Conservation (phyloP, 371 early-diverging fungal species). For the Mycotypha africana region DNA sequence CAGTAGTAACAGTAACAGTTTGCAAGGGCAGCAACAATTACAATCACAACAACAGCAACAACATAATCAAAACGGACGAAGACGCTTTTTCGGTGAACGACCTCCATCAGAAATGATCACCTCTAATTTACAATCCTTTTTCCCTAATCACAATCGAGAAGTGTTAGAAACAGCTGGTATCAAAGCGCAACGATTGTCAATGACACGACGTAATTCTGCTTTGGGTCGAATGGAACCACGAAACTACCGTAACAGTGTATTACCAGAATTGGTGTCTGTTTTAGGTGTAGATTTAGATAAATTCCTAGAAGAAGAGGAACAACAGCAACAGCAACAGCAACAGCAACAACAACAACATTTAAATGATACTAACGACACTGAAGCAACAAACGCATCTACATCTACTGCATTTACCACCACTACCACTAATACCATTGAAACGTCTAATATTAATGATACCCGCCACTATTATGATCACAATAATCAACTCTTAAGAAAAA, state of each 20-base stretch:
- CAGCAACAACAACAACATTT: not conserved
- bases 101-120: constrained; percentile 90
- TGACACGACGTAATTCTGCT: constrained; percentile 30
- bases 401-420: too few relatives aligned
- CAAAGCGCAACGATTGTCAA: constrained; percentile 43
- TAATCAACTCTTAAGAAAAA: too few relatives aligned
- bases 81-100: constrained; percentile 84
- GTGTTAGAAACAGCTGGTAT: constrained; percentile 46
- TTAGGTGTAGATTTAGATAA: constrained; percentile 45
- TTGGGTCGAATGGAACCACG: constrained; percentile 13
- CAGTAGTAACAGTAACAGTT: not conserved
- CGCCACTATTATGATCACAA: too few relatives aligned
- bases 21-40: too few relatives aligned
- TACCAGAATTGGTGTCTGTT: constrained; percentile 44
- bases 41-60: too few relatives aligned
- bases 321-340: constrained; percentile 23
- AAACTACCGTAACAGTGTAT: constrained; percentile 37
- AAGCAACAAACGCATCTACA: too few relatives aligned
- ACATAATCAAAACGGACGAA: constrained; percentile 1
- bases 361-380: not conserved
- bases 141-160: constrained; percentile 65
- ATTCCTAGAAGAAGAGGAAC: constrained; percentile 45
- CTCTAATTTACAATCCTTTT: constrained; percentile 81
- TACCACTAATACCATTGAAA: too few relatives aligned
- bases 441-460: too few relatives aligned